These are phyloP conservation scores for Leucosporidium yakuticum DNA, from an alignment of 768 basidiomycete genomes.

Conservation along the genomic window DNA sequence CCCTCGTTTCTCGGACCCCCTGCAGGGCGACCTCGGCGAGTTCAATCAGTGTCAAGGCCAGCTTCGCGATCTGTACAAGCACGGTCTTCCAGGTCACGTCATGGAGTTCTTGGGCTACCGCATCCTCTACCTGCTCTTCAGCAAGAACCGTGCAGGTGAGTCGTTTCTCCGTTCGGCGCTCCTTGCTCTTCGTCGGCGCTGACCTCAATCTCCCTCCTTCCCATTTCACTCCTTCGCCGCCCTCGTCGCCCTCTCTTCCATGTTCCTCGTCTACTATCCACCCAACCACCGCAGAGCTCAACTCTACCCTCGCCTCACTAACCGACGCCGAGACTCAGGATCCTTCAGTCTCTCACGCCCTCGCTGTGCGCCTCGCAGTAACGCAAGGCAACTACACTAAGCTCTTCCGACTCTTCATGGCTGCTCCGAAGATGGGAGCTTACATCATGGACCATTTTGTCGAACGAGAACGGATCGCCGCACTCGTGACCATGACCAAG, in stretches of 20 bases:
- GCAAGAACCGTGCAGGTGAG: constrained; percentile 85
- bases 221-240: not conserved
- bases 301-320: constrained; percentile 95
- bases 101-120: constrained; percentile 97
- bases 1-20: not conserved
- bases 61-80: constrained; percentile 80
- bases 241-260: not conserved
- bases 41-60: constrained; percentile 97
- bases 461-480: constrained; percentile 77
- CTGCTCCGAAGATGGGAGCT: constrained; percentile 91
- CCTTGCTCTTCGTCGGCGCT: not conserved
- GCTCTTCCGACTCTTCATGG: constrained; percentile 72
- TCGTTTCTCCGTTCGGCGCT: constrained; percentile 14
- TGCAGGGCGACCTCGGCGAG: constrained; percentile 92
- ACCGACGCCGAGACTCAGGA: constrained; percentile 81
- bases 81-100: constrained; percentile 83
- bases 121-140: constrained; percentile 90
- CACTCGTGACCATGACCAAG: constrained; percentile 83
- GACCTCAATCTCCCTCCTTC: not conserved
- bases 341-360: constrained; percentile 75
- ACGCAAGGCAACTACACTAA: constrained; percentile 91
- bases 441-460: constrained; percentile 99
- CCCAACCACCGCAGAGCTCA: constrained; percentile 61
- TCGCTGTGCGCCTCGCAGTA: constrained; percentile 78
- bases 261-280: not conserved